Base-by-base conservation (phyloP, 139 green algal genomes). In the Picocystis salinarum region DNA sequence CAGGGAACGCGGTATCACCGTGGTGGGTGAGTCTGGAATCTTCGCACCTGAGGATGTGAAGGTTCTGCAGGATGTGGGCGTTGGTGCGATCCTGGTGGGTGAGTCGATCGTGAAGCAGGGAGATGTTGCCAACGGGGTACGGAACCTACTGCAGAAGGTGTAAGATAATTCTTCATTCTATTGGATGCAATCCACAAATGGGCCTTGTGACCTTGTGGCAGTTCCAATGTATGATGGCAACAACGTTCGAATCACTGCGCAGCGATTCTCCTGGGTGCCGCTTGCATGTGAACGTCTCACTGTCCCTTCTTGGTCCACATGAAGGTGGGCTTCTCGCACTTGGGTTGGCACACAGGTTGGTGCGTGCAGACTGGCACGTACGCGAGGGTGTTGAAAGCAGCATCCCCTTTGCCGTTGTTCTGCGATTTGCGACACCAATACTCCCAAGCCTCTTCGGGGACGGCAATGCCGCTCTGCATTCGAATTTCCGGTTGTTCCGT, bases 81-180 rank as follows among this genome's bases (percentile, higher is more conserved):
- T 64, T 52, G 56, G 69, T 6, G 80, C 75, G 25, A 84, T 97
- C 28, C 62, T 99, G 30, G 89, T 99, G 40, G 89, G 89, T 2
- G 89, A 99, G 71, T 83, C 67, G 13, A 44, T 99, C 3, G 89
- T 99, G 33, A 93, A 92, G 73, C 60, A 93, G 58, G 71, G 75
- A 0, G 77, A 98, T 23, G 26, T 44, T 11, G 36, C 24, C 20
- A 20, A 20, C 9, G 36, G 20, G 9, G 36, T 44, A 20, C 24
- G 26, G 36, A 9, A 44, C 20, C 36, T 44, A 20, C 36, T 44
- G 36, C n/a, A n/a, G n/a, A n/a, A n/a, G n/a, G n/a, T n/a, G n/a
- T n/a, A n/a, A n/a, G n/a, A n/a, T n/a, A n/a, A n/a, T n/a, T n/a
- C n/a, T n/a, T n/a, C n/a, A n/a, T n/a, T n/a, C n/a, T n/a, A n/a